These are phyloP conservation scores for Lactarius tabidus DNA, from an alignment of 768 basidiomycete genomes.

Conservation along the genomic window DNA sequence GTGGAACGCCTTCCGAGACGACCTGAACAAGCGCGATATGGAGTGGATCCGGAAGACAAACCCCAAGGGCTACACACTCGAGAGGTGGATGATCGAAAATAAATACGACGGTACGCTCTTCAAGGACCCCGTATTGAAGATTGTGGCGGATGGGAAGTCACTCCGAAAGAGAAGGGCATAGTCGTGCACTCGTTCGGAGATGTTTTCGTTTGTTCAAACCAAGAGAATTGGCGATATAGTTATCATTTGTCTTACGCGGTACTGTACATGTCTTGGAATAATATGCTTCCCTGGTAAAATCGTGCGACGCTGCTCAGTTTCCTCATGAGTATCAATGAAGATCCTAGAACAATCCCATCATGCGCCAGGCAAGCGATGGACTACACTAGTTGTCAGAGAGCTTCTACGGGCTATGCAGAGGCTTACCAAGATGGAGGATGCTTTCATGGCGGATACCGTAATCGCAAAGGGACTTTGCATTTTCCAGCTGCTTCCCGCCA, in stretches of 20 bases:
- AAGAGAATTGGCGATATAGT: neutral
- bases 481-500: neutral
- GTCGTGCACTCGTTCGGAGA: neutral
- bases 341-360: neutral
- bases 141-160: conserved; percentile 7
- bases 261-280: conserved; percentile 23
- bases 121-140: conserved; percentile 8
- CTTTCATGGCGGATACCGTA: neutral
- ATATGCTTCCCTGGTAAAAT: neutral
- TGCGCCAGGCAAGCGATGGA: neutral
- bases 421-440: neutral
- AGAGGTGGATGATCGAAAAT: conserved; percentile 20
- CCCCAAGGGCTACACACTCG: conserved; percentile 13
- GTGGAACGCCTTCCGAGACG: conserved; percentile 44
- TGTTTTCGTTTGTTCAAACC: neutral
- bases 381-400: neutral
- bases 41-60: conserved; percentile 37
- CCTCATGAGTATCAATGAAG: neutral
- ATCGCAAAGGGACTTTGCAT: neutral
- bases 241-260: neutral
- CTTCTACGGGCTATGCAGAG: neutral
- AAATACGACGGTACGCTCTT: conserved; percentile 9
- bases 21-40: conserved; percentile 42
- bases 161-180: neutral
- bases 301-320: neutral